Evolutionary conservation across 2,329 filamentous ascomycete genomes (phyloP).

Genomic region (Esteya vermicola): DNA sequence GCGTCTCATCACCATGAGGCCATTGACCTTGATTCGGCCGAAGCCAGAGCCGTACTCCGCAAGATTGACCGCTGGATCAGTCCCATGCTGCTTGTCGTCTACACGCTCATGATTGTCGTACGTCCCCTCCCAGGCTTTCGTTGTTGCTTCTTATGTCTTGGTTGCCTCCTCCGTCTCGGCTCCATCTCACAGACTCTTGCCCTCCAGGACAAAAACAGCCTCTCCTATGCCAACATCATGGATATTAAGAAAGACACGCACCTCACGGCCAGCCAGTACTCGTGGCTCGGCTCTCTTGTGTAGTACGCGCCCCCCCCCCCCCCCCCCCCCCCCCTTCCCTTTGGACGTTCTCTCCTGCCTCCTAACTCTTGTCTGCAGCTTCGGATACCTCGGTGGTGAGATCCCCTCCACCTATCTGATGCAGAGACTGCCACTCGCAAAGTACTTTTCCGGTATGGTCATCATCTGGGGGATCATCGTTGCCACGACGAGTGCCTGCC

Average conservation of each 20-base stretch:
- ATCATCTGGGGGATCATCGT: conserved; percentile 37
- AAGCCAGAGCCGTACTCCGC: neutral
- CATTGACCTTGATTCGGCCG: neutral
- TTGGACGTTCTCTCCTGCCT: too few relatives aligned
- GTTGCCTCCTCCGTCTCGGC: too few relatives aligned
- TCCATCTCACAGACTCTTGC: too few relatives aligned
- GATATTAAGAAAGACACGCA: conserved; percentile 44
- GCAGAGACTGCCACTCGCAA: conserved; percentile 10
- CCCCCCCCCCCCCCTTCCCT: neutral
- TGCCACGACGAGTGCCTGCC: conserved; percentile 36
- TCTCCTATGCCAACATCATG: conserved; percentile 51
- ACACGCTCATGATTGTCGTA: conserved; percentile 1
- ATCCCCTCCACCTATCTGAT: conserved; percentile 11
- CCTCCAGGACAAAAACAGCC: conserved; percentile 36
- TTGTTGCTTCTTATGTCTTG: neutral
- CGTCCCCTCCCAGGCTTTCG: neutral
- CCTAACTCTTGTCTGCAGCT: too few relatives aligned
- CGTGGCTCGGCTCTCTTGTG: conserved; percentile 32
- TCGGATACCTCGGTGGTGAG: conserved; percentile 30
- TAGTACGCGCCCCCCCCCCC: conserved; percentile 14
- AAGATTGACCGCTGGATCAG: neutral
- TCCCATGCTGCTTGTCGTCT: neutral
- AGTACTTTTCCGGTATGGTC: conserved; percentile 29
- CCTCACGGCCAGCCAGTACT: conserved; percentile 41
- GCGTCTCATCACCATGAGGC: neutral